These are phyloP conservation scores for Peronospora belbahrii DNA, from an alignment of 352 stramenopile genomes.

Conservation along the genomic window DNA sequence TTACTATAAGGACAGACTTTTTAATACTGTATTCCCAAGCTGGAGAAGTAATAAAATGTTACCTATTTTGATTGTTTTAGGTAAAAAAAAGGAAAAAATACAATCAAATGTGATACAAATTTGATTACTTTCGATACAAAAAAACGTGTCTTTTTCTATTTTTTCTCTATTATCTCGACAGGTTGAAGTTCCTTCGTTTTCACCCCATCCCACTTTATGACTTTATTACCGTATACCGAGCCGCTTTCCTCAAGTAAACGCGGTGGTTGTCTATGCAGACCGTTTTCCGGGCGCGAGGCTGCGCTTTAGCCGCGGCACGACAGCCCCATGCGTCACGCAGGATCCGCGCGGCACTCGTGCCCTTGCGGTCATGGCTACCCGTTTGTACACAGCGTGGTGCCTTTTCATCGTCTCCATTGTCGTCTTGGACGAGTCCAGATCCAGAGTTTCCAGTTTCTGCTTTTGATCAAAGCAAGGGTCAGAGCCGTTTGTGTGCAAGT, in stretches of 20 bases:
- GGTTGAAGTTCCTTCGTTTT: slow-evolving; percentile 25
- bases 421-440: slow-evolving; percentile 5
- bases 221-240: slow-evolving; percentile 5
- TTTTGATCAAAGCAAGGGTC: slow-evolving; percentile 10
- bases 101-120: no score
- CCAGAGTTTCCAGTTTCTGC: slow-evolving; percentile 4
- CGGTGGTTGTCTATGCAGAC: slow-evolving; percentile 22
- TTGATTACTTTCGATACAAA: no score
- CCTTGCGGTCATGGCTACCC: slow-evolving; percentile 8
- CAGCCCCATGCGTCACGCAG: slow-evolving; percentile 10
- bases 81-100: no score
- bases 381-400: not conserved
- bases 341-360: slow-evolving; percentile 1
- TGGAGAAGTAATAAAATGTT: no score
- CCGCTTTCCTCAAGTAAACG: no score
- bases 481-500: slow-evolving; percentile 10
- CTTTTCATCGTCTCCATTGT: slow-evolving; percentile 8
- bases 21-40: not conserved
- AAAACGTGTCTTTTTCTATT: no score
- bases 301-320: slow-evolving; percentile 14
- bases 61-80: no score
- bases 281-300: slow-evolving; percentile 23
- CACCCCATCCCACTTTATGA: not conserved
- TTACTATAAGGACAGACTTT: slow-evolving; percentile 18
- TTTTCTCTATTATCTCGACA: not conserved